Evolutionary conservation across 2,329 filamentous ascomycete species (phyloP).

Genomic region (Pseudocercospora macadamiae): DNA sequence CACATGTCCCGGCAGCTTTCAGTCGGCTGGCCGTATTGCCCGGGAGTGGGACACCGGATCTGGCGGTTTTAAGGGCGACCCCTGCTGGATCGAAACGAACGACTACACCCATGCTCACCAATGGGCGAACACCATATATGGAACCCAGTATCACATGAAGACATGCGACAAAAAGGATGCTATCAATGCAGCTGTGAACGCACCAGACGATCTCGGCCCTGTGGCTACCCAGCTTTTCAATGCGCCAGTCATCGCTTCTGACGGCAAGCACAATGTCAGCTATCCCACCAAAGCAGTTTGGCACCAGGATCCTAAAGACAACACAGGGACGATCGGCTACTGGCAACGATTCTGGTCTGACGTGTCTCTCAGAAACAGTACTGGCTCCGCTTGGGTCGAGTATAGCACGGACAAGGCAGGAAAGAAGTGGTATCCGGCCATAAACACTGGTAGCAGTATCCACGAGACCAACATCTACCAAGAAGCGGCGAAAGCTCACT

Average conservation of each 20-base stretch:
- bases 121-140: slow-evolving; percentile 16
- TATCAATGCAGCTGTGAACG: slow-evolving; percentile 9
- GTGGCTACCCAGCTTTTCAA: slow-evolving; percentile 17
- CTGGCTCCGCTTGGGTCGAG: slow-evolving; percentile 11
- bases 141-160: slow-evolving; percentile 15
- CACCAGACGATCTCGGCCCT: slow-evolving; percentile 13
- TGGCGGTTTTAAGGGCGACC: slow-evolving; percentile 13
- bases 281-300: slow-evolving; percentile 17
- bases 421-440: slow-evolving; percentile 14
- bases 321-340: too few relatives aligned
- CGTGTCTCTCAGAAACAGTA: slow-evolving; percentile 10
- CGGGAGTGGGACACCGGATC: slow-evolving; percentile 12
- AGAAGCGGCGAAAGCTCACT: slow-evolving; percentile 11
- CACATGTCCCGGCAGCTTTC: slow-evolving; percentile 12
- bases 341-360: slow-evolving; percentile 21
- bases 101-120: slow-evolving; percentile 16
- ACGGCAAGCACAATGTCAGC: slow-evolving; percentile 18
- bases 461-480: slow-evolving; percentile 14
- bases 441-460: slow-evolving; percentile 1
- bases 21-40: slow-evolving; percentile 17
- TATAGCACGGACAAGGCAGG: slow-evolving; percentile 14
- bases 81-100: slow-evolving; percentile 22
- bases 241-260: slow-evolving; percentile 12
- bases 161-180: slow-evolving; percentile 17
- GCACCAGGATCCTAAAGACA: background rate